phyloP scores from a whole-genome alignment of 1,139 yeast species.

The Spathaspora sp. region DNA sequence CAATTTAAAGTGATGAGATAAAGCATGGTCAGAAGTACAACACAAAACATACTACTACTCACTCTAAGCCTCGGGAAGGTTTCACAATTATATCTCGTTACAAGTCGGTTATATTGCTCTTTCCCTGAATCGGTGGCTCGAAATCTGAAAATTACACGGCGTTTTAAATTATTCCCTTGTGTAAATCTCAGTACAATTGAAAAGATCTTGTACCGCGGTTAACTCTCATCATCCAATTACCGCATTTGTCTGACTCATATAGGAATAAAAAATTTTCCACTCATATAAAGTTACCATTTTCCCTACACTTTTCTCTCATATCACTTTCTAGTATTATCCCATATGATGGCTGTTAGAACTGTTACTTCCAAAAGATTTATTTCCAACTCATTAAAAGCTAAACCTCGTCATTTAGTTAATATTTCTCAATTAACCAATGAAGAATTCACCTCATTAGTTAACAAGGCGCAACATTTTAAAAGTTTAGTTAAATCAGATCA shows the following conservation, averaged over 20 bases:
- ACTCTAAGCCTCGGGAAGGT: too few relatives aligned
- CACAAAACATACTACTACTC: not conserved
- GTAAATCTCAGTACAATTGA: slow-evolving; percentile 3
- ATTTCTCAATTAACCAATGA: slow-evolving; percentile 70
- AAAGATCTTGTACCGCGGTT: slow-evolving; percentile 13
- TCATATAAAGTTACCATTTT: slow-evolving; percentile 3
- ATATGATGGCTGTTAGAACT: slow-evolving; percentile 12
- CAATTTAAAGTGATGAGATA: not conserved
- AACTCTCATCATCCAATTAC: slow-evolving; percentile 8
- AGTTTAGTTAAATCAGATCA: slow-evolving; percentile 52
- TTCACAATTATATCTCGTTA: too few relatives aligned
- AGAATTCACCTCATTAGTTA: slow-evolving; percentile 68
- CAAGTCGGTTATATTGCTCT: too few relatives aligned
- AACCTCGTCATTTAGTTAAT: slow-evolving; percentile 72
- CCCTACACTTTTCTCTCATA: not conserved
- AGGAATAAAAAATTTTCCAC: slow-evolving; percentile 9
- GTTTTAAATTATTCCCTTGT: not conserved
- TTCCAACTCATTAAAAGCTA: slow-evolving; percentile 7
- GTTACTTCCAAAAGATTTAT: slow-evolving; percentile 11
- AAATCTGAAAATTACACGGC: slow-evolving; percentile 4
- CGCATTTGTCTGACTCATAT: slow-evolving; percentile 12
- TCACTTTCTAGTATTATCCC: not conserved
- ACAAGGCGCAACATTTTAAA: slow-evolving; percentile 66
- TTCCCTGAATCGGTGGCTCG: not conserved
- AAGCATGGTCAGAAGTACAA: too few relatives aligned